Conservation (phyloP, 176 grass and related monocot species). For the Musa schizocarpa region DNA sequence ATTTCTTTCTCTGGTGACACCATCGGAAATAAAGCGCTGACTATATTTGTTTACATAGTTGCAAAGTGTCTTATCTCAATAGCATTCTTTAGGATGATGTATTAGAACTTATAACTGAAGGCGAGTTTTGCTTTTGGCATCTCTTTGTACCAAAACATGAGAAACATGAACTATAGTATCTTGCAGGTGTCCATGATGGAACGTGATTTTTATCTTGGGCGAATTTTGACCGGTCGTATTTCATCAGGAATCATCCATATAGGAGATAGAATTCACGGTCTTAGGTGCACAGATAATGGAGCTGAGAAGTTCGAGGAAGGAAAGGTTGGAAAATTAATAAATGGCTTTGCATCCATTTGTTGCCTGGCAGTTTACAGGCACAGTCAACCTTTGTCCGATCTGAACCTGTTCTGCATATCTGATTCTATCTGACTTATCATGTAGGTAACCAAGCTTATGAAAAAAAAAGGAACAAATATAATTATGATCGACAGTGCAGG, state of each 20-base stretch:
- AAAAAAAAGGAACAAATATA: conserved; percentile 93
- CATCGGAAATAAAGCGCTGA: not conserved
- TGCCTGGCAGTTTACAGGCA: not conserved
- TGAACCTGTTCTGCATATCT: not conserved
- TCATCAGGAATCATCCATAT: conserved; percentile 59
- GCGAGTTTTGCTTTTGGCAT: not conserved
- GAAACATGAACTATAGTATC: conserved; percentile 23
- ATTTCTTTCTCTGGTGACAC: not conserved
- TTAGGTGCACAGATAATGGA: conserved; percentile 65
- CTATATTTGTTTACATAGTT: not conserved
- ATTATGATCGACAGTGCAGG: conserved; percentile 68
- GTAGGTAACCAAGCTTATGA: conserved; percentile 95
- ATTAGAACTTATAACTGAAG: too few species aligned
- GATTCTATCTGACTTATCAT: not conserved
- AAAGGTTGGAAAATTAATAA: conserved; percentile 43
- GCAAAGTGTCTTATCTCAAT: too few species aligned
- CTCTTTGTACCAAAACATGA: conserved; percentile 1
- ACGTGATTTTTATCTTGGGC: conserved; percentile 93
- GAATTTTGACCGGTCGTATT: conserved; percentile 94
- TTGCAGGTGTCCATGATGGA: conserved; percentile 99
- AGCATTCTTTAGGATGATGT: too few species aligned
- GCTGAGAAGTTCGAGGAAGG: conserved; percentile 85
- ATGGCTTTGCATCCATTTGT: not conserved
- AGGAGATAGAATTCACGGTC: conserved; percentile 84
- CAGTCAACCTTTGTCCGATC: not conserved